Evolutionary conservation across 2,329 filamentous ascomycete genomes (phyloP).

Genomic region (Diaporthe longicolla): DNA sequence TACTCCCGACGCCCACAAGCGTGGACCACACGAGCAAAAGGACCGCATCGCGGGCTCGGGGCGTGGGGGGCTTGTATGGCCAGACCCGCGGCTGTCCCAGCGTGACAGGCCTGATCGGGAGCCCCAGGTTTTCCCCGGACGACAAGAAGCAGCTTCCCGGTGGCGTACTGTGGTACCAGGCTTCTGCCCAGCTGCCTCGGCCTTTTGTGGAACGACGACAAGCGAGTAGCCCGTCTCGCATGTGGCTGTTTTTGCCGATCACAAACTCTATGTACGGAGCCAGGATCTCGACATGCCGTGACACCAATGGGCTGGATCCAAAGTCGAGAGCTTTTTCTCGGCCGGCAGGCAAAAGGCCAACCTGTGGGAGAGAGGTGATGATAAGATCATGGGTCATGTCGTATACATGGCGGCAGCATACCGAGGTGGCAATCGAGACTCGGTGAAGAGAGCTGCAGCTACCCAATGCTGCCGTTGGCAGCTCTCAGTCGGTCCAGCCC

Average conservation of each 20-base stretch:
- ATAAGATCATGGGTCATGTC: constrained; percentile 17
- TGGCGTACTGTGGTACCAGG: constrained; percentile 16
- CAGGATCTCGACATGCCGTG: constrained; percentile 30
- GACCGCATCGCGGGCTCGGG: constrained; percentile 8
- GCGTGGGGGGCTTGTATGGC: constrained; percentile 22
- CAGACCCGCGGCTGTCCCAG: constrained; percentile 22
- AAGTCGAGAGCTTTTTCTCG: not conserved
- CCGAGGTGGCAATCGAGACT: constrained; percentile 34
- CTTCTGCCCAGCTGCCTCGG: constrained; percentile 22
- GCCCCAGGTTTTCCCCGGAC: constrained; percentile 30
- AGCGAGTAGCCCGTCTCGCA: constrained; percentile 26
- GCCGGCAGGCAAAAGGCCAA: constrained; percentile 12
- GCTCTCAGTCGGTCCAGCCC: not conserved
- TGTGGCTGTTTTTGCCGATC: constrained; percentile 21
- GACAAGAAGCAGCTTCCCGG: constrained; percentile 19
- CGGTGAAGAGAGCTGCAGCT: constrained; percentile 37
- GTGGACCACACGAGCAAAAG: constrained; percentile 21
- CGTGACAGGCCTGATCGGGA: not conserved
- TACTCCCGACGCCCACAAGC: constrained; percentile 29
- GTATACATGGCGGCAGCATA: constrained; percentile 26
- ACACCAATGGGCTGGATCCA: constrained; percentile 18
- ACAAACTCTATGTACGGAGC: constrained; percentile 18
- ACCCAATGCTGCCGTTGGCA: constrained; percentile 21
- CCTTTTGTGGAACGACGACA: constrained; percentile 25
- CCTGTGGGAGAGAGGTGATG: not conserved